Conservation (phyloP, 352 stramenopile species). For the Labyrinthula sp. region DNA sequence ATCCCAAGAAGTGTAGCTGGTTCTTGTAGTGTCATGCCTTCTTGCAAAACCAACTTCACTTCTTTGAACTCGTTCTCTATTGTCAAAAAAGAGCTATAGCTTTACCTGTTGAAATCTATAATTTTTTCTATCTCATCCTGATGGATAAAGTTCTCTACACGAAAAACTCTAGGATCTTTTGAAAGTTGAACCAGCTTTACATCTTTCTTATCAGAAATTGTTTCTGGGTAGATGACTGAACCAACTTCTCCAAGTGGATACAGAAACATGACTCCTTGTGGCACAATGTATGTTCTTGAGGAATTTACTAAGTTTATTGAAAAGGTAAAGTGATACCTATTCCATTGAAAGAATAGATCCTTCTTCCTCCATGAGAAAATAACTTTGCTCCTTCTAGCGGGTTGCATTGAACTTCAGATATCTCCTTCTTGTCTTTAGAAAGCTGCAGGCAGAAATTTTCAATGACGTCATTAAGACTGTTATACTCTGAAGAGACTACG, state of each 20-base stretch:
- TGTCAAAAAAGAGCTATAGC: too few species aligned
- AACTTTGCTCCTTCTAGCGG: slow-evolving; percentile 4
- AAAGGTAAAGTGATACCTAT: too few species aligned
- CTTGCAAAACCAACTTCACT: slow-evolving; percentile 19
- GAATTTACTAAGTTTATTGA: slow-evolving; percentile 2
- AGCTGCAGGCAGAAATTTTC: too few species aligned
- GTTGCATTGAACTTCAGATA: too few species aligned
- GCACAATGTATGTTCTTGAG: slow-evolving; percentile 21
- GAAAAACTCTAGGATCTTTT: slow-evolving; percentile 22
- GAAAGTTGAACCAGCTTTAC: slow-evolving; percentile 14
- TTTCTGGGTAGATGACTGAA: background rate
- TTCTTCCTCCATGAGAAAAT: slow-evolving; percentile 1
- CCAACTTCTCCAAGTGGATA: slow-evolving; percentile 15
- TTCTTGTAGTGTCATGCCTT: slow-evolving; percentile 14
- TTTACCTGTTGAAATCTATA: too few species aligned
- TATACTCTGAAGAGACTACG: too few species aligned
- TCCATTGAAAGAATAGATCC: slow-evolving; percentile 8
- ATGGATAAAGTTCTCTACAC: slow-evolving; percentile 25
- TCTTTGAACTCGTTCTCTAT: slow-evolving; percentile 11
- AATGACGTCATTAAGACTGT: too few species aligned
- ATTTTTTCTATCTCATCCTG: slow-evolving; percentile 22
- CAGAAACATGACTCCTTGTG: slow-evolving; percentile 23
- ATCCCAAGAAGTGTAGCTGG: slow-evolving; percentile 22
- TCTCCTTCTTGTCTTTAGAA: too few species aligned
- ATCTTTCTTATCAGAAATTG: background rate